Conservation (phyloP, 169 alveolate species). For the Prorocentrum cordatum region DNA sequence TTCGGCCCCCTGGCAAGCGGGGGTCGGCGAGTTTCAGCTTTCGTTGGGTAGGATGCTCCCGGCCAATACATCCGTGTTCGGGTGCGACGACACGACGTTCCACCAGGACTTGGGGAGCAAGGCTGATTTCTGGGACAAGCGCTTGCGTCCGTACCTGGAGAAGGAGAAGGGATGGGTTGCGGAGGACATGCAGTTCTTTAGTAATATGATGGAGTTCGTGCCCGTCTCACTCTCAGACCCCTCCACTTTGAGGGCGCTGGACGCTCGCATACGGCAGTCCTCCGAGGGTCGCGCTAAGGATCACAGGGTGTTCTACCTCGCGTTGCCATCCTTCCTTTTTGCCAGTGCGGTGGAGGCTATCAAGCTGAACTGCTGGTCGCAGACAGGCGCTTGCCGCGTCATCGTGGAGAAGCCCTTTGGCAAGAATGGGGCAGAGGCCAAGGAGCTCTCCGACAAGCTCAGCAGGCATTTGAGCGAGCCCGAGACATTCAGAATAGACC, state of each 20-base stretch:
- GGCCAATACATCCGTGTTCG: constrained; percentile 9
- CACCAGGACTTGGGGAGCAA: constrained; percentile 3
- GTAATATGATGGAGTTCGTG: background rate
- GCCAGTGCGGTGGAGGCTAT: constrained; percentile 52
- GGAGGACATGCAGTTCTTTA: constrained; percentile 32
- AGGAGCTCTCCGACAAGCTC: background rate
- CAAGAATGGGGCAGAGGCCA: constrained; percentile 27
- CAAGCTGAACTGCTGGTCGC: constrained; percentile 40
- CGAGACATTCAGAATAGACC: constrained; percentile 35
- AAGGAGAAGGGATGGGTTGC: constrained; percentile 34
- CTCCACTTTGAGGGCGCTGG: background rate
- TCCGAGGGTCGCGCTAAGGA: constrained; percentile 36
- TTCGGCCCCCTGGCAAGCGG: too few relatives aligned
- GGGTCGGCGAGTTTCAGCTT: too few relatives aligned
- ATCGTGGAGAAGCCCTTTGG: constrained; percentile 62
- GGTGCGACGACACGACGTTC: constrained; percentile 13
- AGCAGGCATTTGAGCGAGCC: constrained; percentile 11
- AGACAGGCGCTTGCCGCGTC: constrained; percentile 31
- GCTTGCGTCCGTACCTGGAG: constrained; percentile 9
- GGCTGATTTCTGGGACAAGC: constrained; percentile 28
- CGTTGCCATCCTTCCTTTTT: constrained; percentile 42
- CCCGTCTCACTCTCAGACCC: background rate
- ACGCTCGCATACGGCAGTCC: background rate
- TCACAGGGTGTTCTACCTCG: constrained; percentile 35
- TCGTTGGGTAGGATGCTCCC: too few relatives aligned